A percentile compares a stretch with the other conserved stretches of the same genome.
Evolutionary conservation across 2,329 filamentous ascomycete species (phyloP).

Genomic region (Penicillium sp.): DNA sequence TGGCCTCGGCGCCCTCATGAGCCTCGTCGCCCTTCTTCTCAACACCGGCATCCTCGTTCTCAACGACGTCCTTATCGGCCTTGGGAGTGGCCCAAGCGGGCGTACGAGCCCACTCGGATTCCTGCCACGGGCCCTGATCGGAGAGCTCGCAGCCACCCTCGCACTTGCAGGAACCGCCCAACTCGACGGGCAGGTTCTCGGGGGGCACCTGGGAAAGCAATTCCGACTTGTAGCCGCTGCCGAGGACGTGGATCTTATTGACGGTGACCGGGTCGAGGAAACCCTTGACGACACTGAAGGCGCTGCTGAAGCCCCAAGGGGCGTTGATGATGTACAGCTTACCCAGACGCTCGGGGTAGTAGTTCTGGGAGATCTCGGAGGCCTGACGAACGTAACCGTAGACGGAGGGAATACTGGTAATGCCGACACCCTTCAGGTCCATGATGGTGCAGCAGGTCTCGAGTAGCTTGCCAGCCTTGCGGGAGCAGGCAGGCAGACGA

Average conservation of each 20-base stretch:
- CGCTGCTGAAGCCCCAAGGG: slow-evolving; percentile 85
- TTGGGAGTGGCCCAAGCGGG: slow-evolving; percentile 42
- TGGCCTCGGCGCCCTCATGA: slow-evolving; percentile 24
- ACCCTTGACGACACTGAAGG: slow-evolving; percentile 81
- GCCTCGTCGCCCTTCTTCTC: slow-evolving; percentile 12
- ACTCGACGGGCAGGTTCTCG: slow-evolving; percentile 82
- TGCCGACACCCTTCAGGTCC: slow-evolving; percentile 90
- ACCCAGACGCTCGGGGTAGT: slow-evolving; percentile 96
- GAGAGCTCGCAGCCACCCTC: slow-evolving; percentile 76
- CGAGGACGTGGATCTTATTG: slow-evolving; percentile 89
- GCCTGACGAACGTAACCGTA: slow-evolving; percentile 84
- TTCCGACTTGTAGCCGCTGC: slow-evolving; percentile 74
- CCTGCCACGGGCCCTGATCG: slow-evolving; percentile 81
- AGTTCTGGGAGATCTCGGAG: slow-evolving; percentile 90
- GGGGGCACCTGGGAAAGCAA: slow-evolving; percentile 76
- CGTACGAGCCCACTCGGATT: slow-evolving; percentile 42
- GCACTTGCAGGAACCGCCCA: slow-evolving; percentile 82
- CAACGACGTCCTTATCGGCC: slow-evolving; percentile 9
- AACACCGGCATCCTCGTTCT: slow-evolving; percentile 14
- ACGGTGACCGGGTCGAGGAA: slow-evolving; percentile 97
- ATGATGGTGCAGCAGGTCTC: slow-evolving; percentile 99
- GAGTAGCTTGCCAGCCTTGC: slow-evolving; percentile 80
- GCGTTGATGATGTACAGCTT: slow-evolving; percentile 98
- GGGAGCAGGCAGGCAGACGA: slow-evolving; percentile 88
- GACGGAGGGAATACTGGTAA: slow-evolving; percentile 74